Percentiles rank a stretch among this genome's conserved stretches.
phyloP scores from a whole-genome alignment of 2,329 filamentous ascomycete genomes.

The Tolypocladium tundrense region DNA sequence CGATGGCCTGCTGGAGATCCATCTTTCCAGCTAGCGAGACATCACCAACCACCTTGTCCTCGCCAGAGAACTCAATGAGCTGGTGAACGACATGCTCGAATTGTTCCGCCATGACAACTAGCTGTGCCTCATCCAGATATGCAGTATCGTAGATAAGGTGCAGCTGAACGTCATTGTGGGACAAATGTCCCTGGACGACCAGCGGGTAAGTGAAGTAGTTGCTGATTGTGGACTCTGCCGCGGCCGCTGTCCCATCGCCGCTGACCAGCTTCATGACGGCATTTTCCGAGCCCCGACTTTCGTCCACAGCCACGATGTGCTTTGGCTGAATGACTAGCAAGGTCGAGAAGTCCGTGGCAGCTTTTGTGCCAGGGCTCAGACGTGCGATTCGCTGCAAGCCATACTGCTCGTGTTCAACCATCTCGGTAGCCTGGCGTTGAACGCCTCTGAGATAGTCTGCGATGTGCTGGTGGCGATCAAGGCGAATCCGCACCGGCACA shows the following conservation, averaged over 20 bases:
- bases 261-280: background rate
- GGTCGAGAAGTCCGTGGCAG: background rate
- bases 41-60: background rate
- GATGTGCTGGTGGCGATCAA: background rate
- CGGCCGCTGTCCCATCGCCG: background rate
- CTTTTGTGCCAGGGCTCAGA: background rate
- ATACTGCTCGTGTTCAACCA: background rate
- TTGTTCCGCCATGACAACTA: background rate
- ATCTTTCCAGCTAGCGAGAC: background rate
- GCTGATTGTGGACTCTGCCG: background rate
- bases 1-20: background rate
- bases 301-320: background rate
- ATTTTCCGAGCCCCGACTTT: background rate
- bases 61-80: background rate
- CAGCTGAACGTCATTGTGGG: background rate
- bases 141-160: background rate
- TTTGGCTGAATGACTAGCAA: background rate
- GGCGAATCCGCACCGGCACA: slow-evolving; percentile 35
- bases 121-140: background rate
- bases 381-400: background rate
- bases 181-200: background rate
- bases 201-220: slow-evolving; percentile 1
- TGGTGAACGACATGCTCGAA: background rate
- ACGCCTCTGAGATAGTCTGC: background rate
- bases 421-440: background rate